Evolutionary conservation across 441 rosid species (phyloP).

Genomic region (Brassica balearica): DNA sequence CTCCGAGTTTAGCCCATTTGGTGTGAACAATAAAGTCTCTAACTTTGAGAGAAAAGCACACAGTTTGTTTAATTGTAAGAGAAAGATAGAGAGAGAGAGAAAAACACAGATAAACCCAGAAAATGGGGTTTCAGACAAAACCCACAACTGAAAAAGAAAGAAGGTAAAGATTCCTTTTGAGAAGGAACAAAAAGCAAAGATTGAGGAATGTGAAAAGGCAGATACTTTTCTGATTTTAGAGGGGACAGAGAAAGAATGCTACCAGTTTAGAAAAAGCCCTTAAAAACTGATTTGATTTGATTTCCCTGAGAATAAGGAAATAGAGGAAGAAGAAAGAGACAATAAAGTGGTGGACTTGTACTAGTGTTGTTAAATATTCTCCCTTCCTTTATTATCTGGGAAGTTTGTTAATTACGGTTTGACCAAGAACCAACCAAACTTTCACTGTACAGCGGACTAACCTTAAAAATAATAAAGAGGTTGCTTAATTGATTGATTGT

Average conservation of each 20-base stretch:
- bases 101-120: constrained; percentile 21
- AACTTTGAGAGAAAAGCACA: not conserved
- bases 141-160: not conserved
- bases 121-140: constrained; percentile 12
- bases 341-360: constrained; percentile 35
- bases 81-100: no score
- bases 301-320: constrained; percentile 34
- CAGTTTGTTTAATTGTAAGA: not conserved
- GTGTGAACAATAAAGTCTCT: constrained; percentile 16
- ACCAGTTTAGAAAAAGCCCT: not conserved
- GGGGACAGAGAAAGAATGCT: constrained; percentile 20
- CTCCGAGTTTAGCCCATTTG: constrained; percentile 29
- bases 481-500: not conserved
- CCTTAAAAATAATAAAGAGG: not conserved
- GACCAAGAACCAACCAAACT: constrained; percentile 27
- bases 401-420: constrained; percentile 13
- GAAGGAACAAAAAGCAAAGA: constrained; percentile 26
- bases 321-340: constrained; percentile 8
- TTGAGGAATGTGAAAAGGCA: constrained; percentile 35
- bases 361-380: constrained; percentile 19
- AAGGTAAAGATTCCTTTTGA: constrained; percentile 17
- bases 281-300: not conserved
- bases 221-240: constrained; percentile 38
- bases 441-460: constrained; percentile 21
- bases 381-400: not conserved